Base-by-base conservation (phyloP, 225 moss, liverwort and hornwort species). In the Asterella californica region DNA sequence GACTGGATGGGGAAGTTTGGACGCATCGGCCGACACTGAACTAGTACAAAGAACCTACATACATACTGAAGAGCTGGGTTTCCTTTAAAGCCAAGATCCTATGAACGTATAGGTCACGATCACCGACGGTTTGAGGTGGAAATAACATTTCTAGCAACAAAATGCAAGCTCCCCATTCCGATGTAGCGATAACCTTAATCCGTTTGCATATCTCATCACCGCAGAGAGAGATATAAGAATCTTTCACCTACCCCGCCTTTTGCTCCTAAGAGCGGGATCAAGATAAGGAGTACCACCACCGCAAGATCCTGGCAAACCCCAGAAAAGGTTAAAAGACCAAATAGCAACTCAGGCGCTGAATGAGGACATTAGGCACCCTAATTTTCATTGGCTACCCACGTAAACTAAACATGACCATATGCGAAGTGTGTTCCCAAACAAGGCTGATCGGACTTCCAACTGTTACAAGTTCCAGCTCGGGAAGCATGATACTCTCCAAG, bases 261-360 rank as follows among this genome's bases (percentile, higher is more conserved):
- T 61, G 95, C 88, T 55, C 93, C 91, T 79, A 95, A 80, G 49
- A 95, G 90, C 71, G 95, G 95, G 84, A 95, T 95, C 85, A 95
- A 79, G 76, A 95, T 95, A 63, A 95, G 95, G 38, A 95, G 83
- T 57, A 95, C 90, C 81, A 95, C 95, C 64, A 95, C 95, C 9
- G 93, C 95, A 85, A 95, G 86, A 84, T 95, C 95, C 95, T 95
- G 93, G 74, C n/a, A 82, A 60, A 52, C 33, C 46, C 42, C 42
- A 42, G n/a, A 42, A 42, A 42, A 42, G 42, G 42, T 42, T 42
- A 42, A 42, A 48, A 70, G 18, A 42, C 71, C 48, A 22, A 42
- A 24, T 32, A 71, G 42, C 45, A 46, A 15, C 71, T 33, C 67
- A 36, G 30, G 36, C 36, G 6, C 42, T 42, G 17, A 36, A 10